Conservation (phyloP, 257 asterid genomes). For the Salvia miltiorrhiza region DNA sequence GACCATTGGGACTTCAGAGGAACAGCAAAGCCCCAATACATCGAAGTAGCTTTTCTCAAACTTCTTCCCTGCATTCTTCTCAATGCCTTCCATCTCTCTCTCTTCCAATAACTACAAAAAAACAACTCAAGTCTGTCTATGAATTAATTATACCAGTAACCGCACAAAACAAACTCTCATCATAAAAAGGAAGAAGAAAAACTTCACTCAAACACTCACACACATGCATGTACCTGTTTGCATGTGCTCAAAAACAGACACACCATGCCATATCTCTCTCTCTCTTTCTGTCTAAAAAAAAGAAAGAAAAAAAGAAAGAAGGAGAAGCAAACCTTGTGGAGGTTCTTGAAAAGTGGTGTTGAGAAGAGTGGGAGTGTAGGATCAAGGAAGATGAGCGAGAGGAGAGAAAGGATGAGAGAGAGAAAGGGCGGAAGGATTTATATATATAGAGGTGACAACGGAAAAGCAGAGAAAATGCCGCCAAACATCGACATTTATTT, state of each 20-base stretch:
- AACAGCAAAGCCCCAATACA: conserved; percentile 67
- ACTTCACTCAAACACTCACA: background rate
- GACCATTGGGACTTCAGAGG: conserved; percentile 29
- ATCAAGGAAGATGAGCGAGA: too few species aligned
- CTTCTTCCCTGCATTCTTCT: conserved; percentile 21
- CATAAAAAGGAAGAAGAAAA: background rate
- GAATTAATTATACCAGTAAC: background rate
- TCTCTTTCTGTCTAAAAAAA: background rate
- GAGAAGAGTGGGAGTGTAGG: background rate
- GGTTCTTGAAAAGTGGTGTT: background rate
- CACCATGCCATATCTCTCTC: background rate
- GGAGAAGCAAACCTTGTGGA: background rate
- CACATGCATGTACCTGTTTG: background rate
- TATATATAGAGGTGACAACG: too few species aligned
- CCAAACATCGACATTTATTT: background rate
- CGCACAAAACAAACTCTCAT: background rate
- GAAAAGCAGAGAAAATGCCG: too few species aligned
- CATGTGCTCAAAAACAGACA: background rate
- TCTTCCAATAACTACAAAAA: background rate
- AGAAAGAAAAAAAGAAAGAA: background rate
- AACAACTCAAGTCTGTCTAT: too few species aligned
- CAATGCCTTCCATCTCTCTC: background rate
- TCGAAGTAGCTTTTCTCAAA: conserved; percentile 79
- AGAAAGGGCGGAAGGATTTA: background rate
- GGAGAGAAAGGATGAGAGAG: too few species aligned